phyloP scores from a whole-genome alignment of 2,329 filamentous ascomycete genomes.

The Aspergillus puulaauensis region DNA sequence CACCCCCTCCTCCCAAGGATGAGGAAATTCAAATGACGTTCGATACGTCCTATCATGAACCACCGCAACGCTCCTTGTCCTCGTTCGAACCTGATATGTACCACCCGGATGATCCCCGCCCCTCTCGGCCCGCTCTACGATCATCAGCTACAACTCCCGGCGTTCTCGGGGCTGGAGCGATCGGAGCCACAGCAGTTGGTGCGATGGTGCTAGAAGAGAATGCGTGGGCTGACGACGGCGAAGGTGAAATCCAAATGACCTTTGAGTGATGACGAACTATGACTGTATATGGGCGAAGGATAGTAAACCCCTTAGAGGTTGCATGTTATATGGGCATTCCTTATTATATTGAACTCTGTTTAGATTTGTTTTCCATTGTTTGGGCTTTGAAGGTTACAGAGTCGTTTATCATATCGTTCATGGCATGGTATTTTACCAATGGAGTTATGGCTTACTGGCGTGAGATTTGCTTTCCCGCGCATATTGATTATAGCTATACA shows the following conservation, averaged over 20 bases:
- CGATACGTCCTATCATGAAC: conserved; percentile 60
- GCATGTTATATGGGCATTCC: neutral
- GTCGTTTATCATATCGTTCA: neutral
- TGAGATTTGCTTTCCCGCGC: neutral
- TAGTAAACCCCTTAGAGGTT: neutral
- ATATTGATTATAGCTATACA: neutral
- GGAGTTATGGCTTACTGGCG: neutral
- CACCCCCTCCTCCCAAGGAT: conserved; percentile 17
- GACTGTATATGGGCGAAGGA: conserved; percentile 13
- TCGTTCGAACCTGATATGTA: conserved; percentile 15
- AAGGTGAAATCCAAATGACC: conserved; percentile 77
- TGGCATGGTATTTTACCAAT: neutral
- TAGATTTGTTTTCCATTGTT: neutral
- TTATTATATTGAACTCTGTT: neutral
- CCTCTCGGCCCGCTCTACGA: conserved; percentile 28
- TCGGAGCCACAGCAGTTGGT: conserved; percentile 22
- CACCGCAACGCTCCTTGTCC: conserved; percentile 20
- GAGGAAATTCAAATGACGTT: conserved; percentile 66
- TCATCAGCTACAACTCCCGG: conserved; percentile 33
- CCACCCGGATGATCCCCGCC: conserved; percentile 10
- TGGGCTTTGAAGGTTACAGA: neutral
- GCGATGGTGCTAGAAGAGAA: conserved; percentile 48
- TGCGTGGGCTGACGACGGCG: conserved; percentile 72
- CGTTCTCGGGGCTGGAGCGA: conserved; percentile 20
- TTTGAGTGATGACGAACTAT: conserved; percentile 61